Conservation (phyloP, 805 yeast species). For the Spencermartinsiella europaea region DNA sequence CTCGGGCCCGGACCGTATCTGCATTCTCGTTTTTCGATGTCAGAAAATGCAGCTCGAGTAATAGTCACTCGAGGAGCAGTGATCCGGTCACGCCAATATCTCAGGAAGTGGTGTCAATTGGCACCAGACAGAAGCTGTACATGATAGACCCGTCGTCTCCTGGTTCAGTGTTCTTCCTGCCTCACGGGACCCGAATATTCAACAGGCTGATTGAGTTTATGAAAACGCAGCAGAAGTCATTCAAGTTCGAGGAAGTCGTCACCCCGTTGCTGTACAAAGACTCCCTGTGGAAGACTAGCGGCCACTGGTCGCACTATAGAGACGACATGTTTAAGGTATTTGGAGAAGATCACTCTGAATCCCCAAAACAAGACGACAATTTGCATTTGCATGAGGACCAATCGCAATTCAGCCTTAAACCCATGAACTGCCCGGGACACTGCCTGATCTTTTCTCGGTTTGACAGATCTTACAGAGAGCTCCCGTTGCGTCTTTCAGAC, state of each 20-base stretch:
- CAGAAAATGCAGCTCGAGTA: too few species aligned
- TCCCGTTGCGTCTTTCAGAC: constrained; percentile 82
- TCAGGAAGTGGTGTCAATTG: constrained; percentile 35
- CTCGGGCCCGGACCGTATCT: too few species aligned
- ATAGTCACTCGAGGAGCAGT: too few species aligned
- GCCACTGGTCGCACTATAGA: constrained; percentile 93
- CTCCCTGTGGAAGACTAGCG: constrained; percentile 82
- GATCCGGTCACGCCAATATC: neutral
- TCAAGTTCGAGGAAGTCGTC: constrained; percentile 87
- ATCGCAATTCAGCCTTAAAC: constrained; percentile 71
- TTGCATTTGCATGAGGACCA: constrained; percentile 36
- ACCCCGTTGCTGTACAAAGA: constrained; percentile 86
- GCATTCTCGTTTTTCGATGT: too few species aligned
- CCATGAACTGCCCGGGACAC: constrained; percentile 71
- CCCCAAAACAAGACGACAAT: constrained; percentile 14
- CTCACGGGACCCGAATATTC: constrained; percentile 86
- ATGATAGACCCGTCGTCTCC: constrained; percentile 80
- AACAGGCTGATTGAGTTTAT: constrained; percentile 74
- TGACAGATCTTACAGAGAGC: constrained; percentile 76
- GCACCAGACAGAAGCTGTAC: constrained; percentile 68
- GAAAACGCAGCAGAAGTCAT: constrained; percentile 73
- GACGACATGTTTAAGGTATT: constrained; percentile 91
- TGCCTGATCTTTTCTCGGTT: constrained; percentile 73
- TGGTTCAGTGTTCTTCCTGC: constrained; percentile 87
- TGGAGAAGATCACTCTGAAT: constrained; percentile 39